A percentile compares a stretch with the other conserved stretches of the same genome.
Evolutionary conservation across 2,329 filamentous ascomycete species (phyloP).

Genomic region (Diplocarpon rosae): DNA sequence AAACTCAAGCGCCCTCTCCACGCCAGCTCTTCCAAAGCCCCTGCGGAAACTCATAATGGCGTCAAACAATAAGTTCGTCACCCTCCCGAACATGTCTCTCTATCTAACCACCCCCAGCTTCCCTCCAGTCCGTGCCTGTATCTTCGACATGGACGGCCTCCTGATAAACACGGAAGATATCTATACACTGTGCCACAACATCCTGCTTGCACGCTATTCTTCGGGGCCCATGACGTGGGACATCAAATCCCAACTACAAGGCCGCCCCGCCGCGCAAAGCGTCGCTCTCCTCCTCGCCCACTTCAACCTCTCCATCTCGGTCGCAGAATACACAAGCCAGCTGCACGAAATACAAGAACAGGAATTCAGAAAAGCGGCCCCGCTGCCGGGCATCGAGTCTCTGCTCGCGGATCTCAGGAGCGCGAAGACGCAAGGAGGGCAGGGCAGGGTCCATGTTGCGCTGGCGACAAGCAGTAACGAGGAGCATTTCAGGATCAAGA

Average conservation of each 20-base stretch:
- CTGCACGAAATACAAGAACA: slow-evolving; percentile 54
- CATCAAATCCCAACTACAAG: slow-evolving; percentile 71
- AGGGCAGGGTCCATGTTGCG: slow-evolving; percentile 55
- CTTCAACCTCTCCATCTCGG: slow-evolving; percentile 66
- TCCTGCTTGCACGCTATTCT: slow-evolving; percentile 64
- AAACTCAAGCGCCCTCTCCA: too few species aligned
- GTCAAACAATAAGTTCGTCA: neutral
- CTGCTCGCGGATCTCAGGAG: slow-evolving; percentile 49
- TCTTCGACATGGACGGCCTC: slow-evolving; percentile 98
- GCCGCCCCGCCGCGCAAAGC: slow-evolving; percentile 29
- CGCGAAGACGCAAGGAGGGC: slow-evolving; percentile 24
- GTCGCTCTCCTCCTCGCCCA: slow-evolving; percentile 60
- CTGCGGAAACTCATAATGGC: neutral
- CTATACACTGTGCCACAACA: slow-evolving; percentile 77
- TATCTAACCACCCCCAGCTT: slow-evolving; percentile 38
- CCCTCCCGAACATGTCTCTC: too few species aligned
- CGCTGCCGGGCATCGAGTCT: slow-evolving; percentile 65
- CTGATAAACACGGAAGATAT: slow-evolving; percentile 87
- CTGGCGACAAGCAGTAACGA: slow-evolving; percentile 63
- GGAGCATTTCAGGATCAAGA: slow-evolving; percentile 30
- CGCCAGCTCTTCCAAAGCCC: too few species aligned
- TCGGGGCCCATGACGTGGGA: slow-evolving; percentile 71
- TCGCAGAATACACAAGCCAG: slow-evolving; percentile 49
- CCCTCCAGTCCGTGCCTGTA: slow-evolving; percentile 73
- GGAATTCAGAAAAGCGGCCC: slow-evolving; percentile 59